Evolutionary conservation across 306 rosid genomes (phyloP).

Genomic region (Neltuma alba): DNA sequence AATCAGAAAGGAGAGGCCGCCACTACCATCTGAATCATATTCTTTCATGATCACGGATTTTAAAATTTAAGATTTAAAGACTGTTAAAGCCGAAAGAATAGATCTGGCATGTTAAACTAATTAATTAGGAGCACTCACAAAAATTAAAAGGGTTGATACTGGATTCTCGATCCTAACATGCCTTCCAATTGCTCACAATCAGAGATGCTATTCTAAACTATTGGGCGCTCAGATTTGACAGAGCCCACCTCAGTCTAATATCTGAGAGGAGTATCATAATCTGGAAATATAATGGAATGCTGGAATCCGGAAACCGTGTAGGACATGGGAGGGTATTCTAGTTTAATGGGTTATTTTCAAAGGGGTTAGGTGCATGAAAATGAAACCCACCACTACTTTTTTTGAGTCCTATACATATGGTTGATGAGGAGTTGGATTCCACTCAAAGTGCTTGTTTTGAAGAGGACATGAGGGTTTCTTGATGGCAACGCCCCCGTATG

Average conservation of each 20-base stretch:
- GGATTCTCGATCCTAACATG: constrained; percentile 31
- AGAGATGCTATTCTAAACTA: constrained; percentile 43
- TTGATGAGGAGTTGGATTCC: constrained; percentile 98
- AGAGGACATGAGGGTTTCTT: constrained; percentile 54
- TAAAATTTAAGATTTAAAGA: background rate
- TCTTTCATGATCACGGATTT: constrained; percentile 23
- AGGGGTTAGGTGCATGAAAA: constrained; percentile 84
- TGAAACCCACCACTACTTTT: constrained; percentile 83
- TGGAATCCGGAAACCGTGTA: background rate
- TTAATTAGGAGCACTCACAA: constrained; percentile 19
- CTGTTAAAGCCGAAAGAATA: constrained; percentile 32
- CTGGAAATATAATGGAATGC: constrained; percentile 29
- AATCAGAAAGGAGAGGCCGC: constrained; percentile 18
- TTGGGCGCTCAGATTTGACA: constrained; percentile 72
- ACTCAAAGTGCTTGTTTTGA: constrained; percentile 72
- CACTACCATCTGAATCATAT: constrained; percentile 38
- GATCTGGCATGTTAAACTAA: constrained; percentile 36
- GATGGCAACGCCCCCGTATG: constrained; percentile 59
- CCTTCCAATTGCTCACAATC: constrained; percentile 35
- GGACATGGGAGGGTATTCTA: constrained; percentile 36
- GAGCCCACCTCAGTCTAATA: constrained; percentile 54
- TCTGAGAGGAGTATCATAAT: constrained; percentile 49
- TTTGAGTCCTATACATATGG: constrained; percentile 52
- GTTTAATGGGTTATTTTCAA: constrained; percentile 59
- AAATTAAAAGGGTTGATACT: background rate